Conservation (phyloP, 202 grass and related monocot genomes). For the Musa balbisiana region DNA sequence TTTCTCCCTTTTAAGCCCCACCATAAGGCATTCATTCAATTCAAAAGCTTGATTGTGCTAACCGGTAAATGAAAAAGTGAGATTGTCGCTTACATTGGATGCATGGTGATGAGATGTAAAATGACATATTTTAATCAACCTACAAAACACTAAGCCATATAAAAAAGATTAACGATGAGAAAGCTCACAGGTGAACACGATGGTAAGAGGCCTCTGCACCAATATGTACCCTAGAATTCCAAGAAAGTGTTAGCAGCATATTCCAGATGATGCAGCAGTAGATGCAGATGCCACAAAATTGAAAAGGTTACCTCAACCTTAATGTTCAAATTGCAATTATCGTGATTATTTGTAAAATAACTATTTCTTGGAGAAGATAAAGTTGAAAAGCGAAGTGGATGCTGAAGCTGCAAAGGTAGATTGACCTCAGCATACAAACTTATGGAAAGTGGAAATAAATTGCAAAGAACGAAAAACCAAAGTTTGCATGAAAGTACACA, state of each 20-base stretch:
- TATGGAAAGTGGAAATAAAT: neutral
- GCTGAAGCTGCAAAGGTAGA: slow-evolving; percentile 14
- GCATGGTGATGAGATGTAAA: neutral
- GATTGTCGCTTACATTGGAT: neutral
- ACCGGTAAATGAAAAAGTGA: too few species aligned
- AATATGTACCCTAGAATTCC: slow-evolving; percentile 44
- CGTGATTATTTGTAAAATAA: slow-evolving; percentile 31
- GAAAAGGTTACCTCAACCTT: slow-evolving; percentile 43
- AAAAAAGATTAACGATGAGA: neutral
- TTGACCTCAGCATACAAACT: neutral
- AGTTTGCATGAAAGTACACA: too few species aligned
- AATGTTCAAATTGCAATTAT: slow-evolving; percentile 30
- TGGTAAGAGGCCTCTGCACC: slow-evolving; percentile 29
- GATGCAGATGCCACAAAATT: neutral
- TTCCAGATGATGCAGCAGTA: neutral
- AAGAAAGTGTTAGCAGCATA: slow-evolving; percentile 15
- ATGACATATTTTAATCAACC: neutral
- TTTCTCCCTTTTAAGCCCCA: neutral
- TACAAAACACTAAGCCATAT: neutral
- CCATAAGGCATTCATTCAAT: neutral
- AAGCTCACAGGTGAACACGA: slow-evolving; percentile 46
- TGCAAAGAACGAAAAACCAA: too few species aligned
- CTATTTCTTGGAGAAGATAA: slow-evolving; percentile 31
- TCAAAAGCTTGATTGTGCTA: too few species aligned
- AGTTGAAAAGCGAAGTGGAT: slow-evolving; percentile 25